phyloP scores from a whole-genome alignment of 257 asterid genomes.

The Solanum neorickii region DNA sequence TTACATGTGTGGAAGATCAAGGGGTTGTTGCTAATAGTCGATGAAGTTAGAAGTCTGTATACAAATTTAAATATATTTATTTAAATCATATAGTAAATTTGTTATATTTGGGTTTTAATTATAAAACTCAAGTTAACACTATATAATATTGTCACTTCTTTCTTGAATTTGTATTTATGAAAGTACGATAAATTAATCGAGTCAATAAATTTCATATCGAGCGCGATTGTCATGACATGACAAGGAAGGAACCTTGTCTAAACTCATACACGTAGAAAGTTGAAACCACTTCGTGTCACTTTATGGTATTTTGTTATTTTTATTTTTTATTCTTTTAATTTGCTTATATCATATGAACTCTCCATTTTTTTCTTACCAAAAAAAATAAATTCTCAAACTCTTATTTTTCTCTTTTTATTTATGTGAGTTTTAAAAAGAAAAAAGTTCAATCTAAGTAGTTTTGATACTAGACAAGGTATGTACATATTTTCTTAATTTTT shows the following conservation, averaged over 20 bases:
- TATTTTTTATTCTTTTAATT: too few species aligned
- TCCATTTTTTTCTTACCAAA: neutral
- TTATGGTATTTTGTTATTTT: neutral
- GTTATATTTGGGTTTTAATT: too few species aligned
- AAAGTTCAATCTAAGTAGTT: neutral
- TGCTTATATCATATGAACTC: neutral
- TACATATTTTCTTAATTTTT: neutral
- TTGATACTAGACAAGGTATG: neutral
- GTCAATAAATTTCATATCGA: neutral
- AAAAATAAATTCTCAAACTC: neutral
- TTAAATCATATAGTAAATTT: too few species aligned
- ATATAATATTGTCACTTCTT: neutral
- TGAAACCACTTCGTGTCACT: neutral
- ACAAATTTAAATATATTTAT: neutral
- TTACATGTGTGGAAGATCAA: conserved; percentile 1
- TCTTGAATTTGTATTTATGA: too few species aligned
- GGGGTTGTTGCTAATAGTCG: neutral
- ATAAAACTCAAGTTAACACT: too few species aligned
- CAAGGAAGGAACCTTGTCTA: neutral
- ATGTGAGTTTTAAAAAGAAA: neutral
- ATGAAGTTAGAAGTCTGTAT: neutral
- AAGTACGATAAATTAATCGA: too few species aligned
- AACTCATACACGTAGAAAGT: neutral
- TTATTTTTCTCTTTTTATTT: neutral
- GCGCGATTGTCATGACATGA: neutral